Base-by-base conservation (phyloP, 2,329 filamentous ascomycete species). In the Hypoxylon sp. region DNA sequence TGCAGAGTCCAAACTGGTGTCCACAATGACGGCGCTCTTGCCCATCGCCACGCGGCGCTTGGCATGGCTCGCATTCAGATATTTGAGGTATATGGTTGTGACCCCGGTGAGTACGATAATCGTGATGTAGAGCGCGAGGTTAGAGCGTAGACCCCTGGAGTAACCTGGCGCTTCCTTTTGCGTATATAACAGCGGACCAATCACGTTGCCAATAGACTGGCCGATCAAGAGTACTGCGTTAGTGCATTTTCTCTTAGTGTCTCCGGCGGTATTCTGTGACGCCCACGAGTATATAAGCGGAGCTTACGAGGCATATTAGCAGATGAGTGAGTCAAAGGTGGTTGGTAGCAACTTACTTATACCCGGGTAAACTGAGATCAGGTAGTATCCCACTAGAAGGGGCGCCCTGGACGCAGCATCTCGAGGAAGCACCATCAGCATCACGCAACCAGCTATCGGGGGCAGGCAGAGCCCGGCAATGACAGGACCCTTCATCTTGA, bases 201-300 rank as follows among this genome's bases (percentile, higher is more conserved):
- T 80, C 36, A 91, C 87, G 70, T 92, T 92, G 5, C 90, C 90
- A 1, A 85, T 85, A 56, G 86, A 90, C 64, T 89, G 86, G 3
- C 89, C 88, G 50, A 92, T 84, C 72, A 92, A 90, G 0, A 92
- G 80, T 5, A 90, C 82, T 11, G 85, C 89, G 0, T 89, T 91
- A 0, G 86, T 90, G 9, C 86, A 85, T 73, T 91, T 91, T 68
- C 88, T 87, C 78, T 92, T 92, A 0, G 90, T 92, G 73, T 92
- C 89, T 1, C 90, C 90, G 0, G 86, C 90, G 0, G 90, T 90
- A 69, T 90, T 90, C 66, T 88, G 86, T 1, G 85, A 82, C 1
- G 85, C 86, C 87, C 87, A 89, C 0, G 86, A 85, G 69, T 87
- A 89, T 43, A 90, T 86, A 30, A 90, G 77, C 0, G 87, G 89